Percentiles rank a stretch among this genome's conserved stretches.
Evolutionary conservation across 2,329 filamentous ascomycete genomes (phyloP).

Genomic region (Scortechinia acanthostroma): DNA sequence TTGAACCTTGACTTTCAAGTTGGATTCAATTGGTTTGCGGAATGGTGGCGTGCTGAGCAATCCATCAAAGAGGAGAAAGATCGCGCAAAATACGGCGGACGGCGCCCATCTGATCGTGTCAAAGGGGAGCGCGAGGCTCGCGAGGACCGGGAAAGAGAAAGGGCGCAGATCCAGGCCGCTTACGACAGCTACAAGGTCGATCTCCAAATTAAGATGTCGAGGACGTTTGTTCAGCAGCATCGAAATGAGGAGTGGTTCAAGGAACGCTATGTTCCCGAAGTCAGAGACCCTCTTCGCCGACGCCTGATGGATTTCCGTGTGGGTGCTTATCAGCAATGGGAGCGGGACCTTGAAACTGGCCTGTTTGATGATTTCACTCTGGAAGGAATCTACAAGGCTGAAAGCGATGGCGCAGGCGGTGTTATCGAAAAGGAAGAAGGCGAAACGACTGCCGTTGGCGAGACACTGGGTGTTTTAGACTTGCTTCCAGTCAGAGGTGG

Average conservation of each 20-base stretch:
- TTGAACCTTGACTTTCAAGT: constrained; percentile 59
- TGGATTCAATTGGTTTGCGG: constrained; percentile 61
- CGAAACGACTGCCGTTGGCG: constrained; percentile 82
- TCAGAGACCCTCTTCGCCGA: constrained; percentile 66
- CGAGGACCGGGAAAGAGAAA: constrained; percentile 55
- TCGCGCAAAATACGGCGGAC: constrained; percentile 47
- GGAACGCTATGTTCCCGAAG: constrained; percentile 82
- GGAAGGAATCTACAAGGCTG: constrained; percentile 87
- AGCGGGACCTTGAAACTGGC: constrained; percentile 76
- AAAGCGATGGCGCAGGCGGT: constrained; percentile 79
- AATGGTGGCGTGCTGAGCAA: constrained; percentile 63
- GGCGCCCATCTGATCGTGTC: constrained; percentile 41
- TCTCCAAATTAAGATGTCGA: constrained; percentile 72
- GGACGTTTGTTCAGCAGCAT: constrained; percentile 82
- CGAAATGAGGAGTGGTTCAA: constrained; percentile 97
- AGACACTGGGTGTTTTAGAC: constrained; percentile 87
- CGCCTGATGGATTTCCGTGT: constrained; percentile 76
- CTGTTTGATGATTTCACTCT: constrained; percentile 90
- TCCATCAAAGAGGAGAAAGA: constrained; percentile 58
- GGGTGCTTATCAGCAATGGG: constrained; percentile 77
- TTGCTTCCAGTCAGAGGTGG: constrained; percentile 76
- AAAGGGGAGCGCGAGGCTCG: constrained; percentile 55
- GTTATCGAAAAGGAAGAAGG: constrained; percentile 91
- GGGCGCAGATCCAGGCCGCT: constrained; percentile 54
- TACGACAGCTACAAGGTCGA: constrained; percentile 66